Conservation (phyloP, 1,284 basidiomycete species). For the Malassezia japonica region DNA sequence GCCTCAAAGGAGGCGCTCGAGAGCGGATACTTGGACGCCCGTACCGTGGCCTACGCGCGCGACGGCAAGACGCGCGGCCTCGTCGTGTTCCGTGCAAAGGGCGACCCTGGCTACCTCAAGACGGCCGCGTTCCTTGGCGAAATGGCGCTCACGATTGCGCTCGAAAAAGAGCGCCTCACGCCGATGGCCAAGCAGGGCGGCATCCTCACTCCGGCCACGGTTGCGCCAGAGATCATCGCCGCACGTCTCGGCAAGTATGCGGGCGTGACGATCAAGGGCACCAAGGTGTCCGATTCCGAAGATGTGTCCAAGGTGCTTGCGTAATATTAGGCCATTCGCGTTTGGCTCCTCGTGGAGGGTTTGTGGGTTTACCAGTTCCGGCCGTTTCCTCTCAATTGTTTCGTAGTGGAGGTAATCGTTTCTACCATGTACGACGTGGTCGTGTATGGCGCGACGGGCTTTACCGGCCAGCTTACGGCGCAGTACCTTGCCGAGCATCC, state of each 20-base stretch:
- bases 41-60: conserved; percentile 50
- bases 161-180: conserved; percentile 55
- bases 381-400: no score
- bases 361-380: no score
- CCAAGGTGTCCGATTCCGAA: not conserved
- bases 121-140: conserved; percentile 66
- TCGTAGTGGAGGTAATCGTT: no score
- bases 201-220: conserved; percentile 65
- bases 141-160: conserved; percentile 60
- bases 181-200: conserved; percentile 59
- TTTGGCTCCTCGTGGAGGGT: no score
- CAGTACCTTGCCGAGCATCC: conserved; percentile 30
- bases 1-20: conserved; percentile 11
- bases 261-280: conserved; percentile 54
- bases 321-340: no score
- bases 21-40: conserved; percentile 11
- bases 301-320: not conserved
- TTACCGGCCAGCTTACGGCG: conserved; percentile 31
- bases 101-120: conserved; percentile 69
- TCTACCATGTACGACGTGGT: conserved; percentile 31
- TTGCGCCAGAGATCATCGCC: conserved; percentile 64
- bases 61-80: conserved; percentile 53
- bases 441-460: conserved; percentile 41
- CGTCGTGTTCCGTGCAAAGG: conserved; percentile 59
- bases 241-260: conserved; percentile 58